phyloP scores from a whole-genome alignment of 2,329 filamentous ascomycete species.

The Botrytis squamosa region DNA sequence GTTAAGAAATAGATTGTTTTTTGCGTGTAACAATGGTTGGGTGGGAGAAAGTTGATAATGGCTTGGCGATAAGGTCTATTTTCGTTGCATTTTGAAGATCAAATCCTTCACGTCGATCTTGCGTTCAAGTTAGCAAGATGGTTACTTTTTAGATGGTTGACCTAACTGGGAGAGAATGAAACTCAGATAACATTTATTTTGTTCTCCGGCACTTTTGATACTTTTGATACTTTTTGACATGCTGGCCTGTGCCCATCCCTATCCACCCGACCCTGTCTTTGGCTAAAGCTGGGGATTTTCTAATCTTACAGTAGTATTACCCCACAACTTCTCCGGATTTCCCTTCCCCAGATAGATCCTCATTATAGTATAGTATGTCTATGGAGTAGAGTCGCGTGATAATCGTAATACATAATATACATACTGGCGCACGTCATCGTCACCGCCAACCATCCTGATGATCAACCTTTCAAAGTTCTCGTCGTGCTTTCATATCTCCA shows the following conservation, averaged over 20 bases:
- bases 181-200: not conserved
- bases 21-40: slow-evolving; percentile 11
- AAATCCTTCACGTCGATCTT: slow-evolving; percentile 4
- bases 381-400: not conserved
- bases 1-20: slow-evolving; percentile 22
- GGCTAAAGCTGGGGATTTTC: not conserved
- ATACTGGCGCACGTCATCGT: not conserved
- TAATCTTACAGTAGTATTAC: slow-evolving; percentile 10
- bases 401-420: slow-evolving; percentile 10
- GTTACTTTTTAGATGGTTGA: slow-evolving; percentile 3
- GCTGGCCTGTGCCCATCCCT: slow-evolving; percentile 9
- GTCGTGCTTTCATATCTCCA: not conserved
- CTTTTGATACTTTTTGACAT: not conserved
- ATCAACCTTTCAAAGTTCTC: not conserved
- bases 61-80: slow-evolving; percentile 19
- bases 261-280: not conserved
- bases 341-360: slow-evolving; percentile 8
- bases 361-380: not conserved
- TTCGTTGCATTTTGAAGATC: slow-evolving; percentile 12
- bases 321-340: slow-evolving; percentile 18
- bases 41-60: slow-evolving; percentile 18
- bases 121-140: not conserved
- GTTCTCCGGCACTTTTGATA: not conserved
- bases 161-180: not conserved
- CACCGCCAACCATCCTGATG: not conserved